Evolutionary conservation across 2,329 filamentous ascomycete genomes (phyloP), one percentile per base, ranked within the genome.

Genomic region (Penicillium vulpinum): DNA sequence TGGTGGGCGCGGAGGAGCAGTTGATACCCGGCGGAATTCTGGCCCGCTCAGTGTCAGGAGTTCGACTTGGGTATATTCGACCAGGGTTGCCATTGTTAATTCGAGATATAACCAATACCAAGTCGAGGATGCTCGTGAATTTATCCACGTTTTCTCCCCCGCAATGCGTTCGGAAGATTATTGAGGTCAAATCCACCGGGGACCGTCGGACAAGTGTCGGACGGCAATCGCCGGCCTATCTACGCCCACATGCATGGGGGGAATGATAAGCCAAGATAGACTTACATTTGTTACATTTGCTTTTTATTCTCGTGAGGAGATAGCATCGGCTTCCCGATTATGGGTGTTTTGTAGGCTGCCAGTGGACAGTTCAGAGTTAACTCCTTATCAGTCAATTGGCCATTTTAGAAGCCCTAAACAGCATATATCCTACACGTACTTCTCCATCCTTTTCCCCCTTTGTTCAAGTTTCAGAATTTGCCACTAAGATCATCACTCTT

Each of bases 1-100:
- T 35, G 76, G 76, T 28, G 72, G 69, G 22, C 78, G 69, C 4
- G 77, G 76, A 8, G 76, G 72, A 1, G 72, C 72, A 24, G 70
- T 76, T 16, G 76, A 73, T 2, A 81, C 75, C 15, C 76, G 70
- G 22, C 79, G 75, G 61, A 70, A 80, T 33, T 77, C 77, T 1
- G 77, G 74, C 1, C 78, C 78, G 35, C 76, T 75, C 0, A 77
- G 74, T 2, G 76, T 78, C 33, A 77, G 71, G 2, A 81, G 73
- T 56, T 81, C 77, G 16, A 81, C 67, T 55, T 79, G 77, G 6
- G 74, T 74, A 28, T 69, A 68, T 38, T 68, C 26, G 21, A 51
- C 11, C 24, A 57, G 56, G 48, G 38, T 38, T 31, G 40, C 10
- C 54, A 56, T 56, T n/a, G 16, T 35, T 29, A 29, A 21, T 46